Percentiles rank a stretch among this genome's conserved stretches.
phyloP scores from a whole-genome alignment of 1,284 basidiomycete genomes.

The Bjerkandera adusta region DNA sequence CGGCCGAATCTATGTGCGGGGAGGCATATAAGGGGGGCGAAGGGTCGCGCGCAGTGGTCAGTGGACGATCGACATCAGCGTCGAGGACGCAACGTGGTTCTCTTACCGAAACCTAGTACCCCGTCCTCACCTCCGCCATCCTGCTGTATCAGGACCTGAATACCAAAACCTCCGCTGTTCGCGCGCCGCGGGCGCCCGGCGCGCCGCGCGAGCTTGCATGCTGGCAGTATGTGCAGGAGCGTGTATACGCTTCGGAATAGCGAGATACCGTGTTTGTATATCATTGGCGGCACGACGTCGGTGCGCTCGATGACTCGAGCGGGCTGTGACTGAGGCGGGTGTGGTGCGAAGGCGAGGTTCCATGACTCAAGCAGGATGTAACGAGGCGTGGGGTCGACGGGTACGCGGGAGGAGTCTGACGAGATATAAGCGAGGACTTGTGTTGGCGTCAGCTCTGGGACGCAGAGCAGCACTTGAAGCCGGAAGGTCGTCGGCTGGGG shows the following conservation, averaged over 20 bases:
- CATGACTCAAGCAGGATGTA: slow-evolving; percentile 75
- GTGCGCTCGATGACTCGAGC: slow-evolving; percentile 32
- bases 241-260: slow-evolving; percentile 75
- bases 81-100: slow-evolving; percentile 17
- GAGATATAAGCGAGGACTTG: slow-evolving; percentile 67
- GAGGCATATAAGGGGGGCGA: slow-evolving; percentile 7
- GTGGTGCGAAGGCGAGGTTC: slow-evolving; percentile 50
- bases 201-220: slow-evolving; percentile 68
- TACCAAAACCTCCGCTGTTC: slow-evolving; percentile 47
- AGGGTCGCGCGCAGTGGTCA: slow-evolving; percentile 3
- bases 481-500: slow-evolving; percentile 48
- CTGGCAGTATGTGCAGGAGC: slow-evolving; percentile 65
- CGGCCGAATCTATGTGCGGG: slow-evolving; percentile 34
- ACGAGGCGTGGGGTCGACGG: slow-evolving; percentile 64
- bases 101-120: slow-evolving; percentile 41
- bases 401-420: slow-evolving; percentile 54
- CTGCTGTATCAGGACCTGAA: slow-evolving; percentile 49
- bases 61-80: slow-evolving; percentile 19
- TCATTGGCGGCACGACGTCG: slow-evolving; percentile 66
- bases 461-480: slow-evolving; percentile 64
- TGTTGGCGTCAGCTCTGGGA: slow-evolving; percentile 66
- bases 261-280: slow-evolving; percentile 81
- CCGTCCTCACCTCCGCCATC: slow-evolving; percentile 29
- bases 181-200: slow-evolving; percentile 42
- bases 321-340: slow-evolving; percentile 20